Percentiles rank a stretch among this genome's conserved stretches.
Conservation (phyloP, 495 filamentous ascomycete species). For the Geoglossum glabrum region DNA sequence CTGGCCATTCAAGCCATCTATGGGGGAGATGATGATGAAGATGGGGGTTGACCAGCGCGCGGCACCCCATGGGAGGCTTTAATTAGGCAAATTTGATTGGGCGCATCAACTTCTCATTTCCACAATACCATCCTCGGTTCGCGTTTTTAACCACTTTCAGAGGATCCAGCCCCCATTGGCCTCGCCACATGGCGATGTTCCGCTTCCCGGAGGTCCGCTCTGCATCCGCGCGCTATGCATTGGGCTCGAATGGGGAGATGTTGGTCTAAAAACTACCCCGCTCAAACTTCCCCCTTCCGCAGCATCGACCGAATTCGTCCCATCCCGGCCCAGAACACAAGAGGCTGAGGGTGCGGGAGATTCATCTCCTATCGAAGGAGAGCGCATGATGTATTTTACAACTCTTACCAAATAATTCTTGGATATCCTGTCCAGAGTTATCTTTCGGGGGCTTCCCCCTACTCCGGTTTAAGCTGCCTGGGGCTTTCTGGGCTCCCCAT, state of each 20-base stretch:
- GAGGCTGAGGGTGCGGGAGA: not conserved
- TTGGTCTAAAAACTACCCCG: too few relatives aligned
- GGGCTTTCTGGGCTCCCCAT: not conserved
- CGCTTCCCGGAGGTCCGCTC: too few relatives aligned
- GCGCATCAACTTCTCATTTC: not conserved
- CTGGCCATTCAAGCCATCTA: conserved; percentile 18
- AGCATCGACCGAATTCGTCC: too few relatives aligned
- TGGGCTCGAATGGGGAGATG: too few relatives aligned
- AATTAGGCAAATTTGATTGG: not conserved
- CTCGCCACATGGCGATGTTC: not conserved
- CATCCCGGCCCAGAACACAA: too few relatives aligned
- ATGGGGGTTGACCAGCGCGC: not conserved
- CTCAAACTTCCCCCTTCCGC: not conserved
- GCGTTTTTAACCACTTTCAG: not conserved
- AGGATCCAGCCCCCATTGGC: too few relatives aligned
- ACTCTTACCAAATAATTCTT: not conserved
- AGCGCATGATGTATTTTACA: not conserved
- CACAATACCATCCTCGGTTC: not conserved
- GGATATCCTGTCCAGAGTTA: not conserved
- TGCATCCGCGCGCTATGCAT: too few relatives aligned
- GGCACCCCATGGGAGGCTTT: not conserved
- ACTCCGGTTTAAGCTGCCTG: not conserved
- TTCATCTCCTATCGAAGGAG: not conserved
- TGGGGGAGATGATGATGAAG: conserved; percentile 5
- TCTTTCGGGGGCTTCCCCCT: not conserved